Evolutionary conservation across 345 rosid species (phyloP), one percentile per base, ranked within the genome.

Genomic region (Abelmoschus esculentus): DNA sequence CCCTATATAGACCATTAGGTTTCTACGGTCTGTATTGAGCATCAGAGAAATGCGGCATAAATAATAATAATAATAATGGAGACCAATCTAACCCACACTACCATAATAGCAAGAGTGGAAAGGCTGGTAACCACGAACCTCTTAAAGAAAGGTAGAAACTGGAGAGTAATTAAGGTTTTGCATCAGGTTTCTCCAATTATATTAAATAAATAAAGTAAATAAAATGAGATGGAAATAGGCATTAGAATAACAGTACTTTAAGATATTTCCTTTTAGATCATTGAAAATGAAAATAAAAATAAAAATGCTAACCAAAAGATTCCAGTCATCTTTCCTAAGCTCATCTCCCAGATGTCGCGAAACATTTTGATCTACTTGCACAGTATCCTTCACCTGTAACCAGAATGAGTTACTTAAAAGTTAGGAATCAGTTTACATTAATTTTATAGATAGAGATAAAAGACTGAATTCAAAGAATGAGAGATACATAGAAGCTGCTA

Each of bases 321-420:
- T 74, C 98, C 98, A 93, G 71, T 93, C 97, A 80, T 85, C 83
- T 61, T 73, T 74, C 50, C 70, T 70, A 15, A 93, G 90, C 78
- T 90, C 97, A 69, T 75, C 29, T 1, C 73, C 80, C 78, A 93
- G 80, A 84, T 93, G 96, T 36, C 93, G 83, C 17, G 97, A 85
- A 61, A 93, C 97, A 61, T 93, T 90, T 70, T 80, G 85, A 75
- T 93, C 98, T 49, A 93, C 98, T 76, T 87, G 89, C 60, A 89
- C 84, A 10, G 96, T 93, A 82, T 93, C 98, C 86, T 89, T 90
- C 75, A 90, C 98, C 98, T 93, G 85, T 31, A 61, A 6, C 52
- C 70, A 72, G 74, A 74, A 53, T 40, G 59, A 76, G 44, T 56
- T 63, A 56, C 38, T 34, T 52, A 77, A 47, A 67, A 10, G 59